These are phyloP conservation scores for Phytopythium litorale DNA, from an alignment of 352 stramenopile genomes.

Conservation along the genomic window DNA sequence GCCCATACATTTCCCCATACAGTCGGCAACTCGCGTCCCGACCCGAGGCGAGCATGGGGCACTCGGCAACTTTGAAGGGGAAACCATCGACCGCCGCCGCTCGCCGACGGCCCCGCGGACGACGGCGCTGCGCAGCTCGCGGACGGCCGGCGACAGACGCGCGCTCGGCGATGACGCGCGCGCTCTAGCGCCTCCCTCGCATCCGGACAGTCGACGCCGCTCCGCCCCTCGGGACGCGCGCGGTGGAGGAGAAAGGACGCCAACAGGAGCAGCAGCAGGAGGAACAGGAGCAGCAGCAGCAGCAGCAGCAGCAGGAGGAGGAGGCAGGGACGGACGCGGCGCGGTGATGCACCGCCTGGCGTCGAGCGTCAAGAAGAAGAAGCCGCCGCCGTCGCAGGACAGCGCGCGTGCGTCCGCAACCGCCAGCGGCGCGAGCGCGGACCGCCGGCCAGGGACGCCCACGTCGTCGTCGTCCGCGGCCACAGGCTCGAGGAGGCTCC, in stretches of 20 bases:
- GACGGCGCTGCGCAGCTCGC: background rate
- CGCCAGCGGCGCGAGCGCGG: constrained; percentile 1
- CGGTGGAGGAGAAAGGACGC: background rate
- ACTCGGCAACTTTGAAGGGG: constrained; percentile 2
- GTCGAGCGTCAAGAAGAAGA: constrained; percentile 11
- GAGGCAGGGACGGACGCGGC: background rate
- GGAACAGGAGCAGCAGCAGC: background rate
- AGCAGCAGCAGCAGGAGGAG: background rate
- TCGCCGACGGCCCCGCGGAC: background rate
- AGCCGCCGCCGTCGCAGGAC: constrained; percentile 1
- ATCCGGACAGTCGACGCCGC: background rate
- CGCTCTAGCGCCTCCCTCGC: constrained; percentile 6
- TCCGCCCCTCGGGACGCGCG: background rate
- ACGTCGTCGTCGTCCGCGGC: background rate
- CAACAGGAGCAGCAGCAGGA: background rate
- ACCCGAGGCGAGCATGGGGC: too few relatives aligned
- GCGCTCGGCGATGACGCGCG: constrained; percentile 2
- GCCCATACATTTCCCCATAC: constrained; percentile 3
- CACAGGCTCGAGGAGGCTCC: background rate
- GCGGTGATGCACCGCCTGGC: constrained; percentile 7
- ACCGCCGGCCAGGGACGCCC: constrained; percentile 3
- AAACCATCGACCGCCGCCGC: background rate
- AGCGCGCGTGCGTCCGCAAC: background rate
- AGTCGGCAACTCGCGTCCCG: background rate
- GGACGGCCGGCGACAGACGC: background rate